phyloP scores from a whole-genome alignment of 192 early-diverging fungal genomes.

The Chytriomyces sp. region DNA sequence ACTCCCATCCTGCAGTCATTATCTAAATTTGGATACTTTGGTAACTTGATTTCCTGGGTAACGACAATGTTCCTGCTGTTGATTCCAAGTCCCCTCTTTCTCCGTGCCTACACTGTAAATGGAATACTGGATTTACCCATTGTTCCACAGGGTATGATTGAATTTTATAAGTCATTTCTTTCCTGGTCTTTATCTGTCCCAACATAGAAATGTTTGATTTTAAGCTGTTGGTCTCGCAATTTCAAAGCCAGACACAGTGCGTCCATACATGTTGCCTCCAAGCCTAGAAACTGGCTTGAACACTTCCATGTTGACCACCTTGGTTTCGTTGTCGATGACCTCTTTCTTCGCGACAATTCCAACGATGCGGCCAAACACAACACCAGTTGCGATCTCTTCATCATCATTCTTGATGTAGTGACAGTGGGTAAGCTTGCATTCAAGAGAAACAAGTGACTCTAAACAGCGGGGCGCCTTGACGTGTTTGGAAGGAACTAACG shows the following conservation, averaged over 20 bases:
- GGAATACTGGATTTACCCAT: too few species aligned
- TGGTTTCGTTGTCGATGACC: conserved; percentile 31
- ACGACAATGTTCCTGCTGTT: too few species aligned
- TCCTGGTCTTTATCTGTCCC: too few species aligned
- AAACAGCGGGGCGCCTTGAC: conserved; percentile 36
- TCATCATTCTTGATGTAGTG: conserved; percentile 36
- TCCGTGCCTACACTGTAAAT: too few species aligned
- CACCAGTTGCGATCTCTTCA: conserved; percentile 32
- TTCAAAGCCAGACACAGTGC: conserved; percentile 41
- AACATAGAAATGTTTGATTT: too few species aligned
- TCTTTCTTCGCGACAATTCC: conserved; percentile 42
- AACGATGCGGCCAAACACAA: conserved; percentile 47
- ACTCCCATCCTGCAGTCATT: too few species aligned
- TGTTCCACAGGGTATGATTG: too few species aligned
- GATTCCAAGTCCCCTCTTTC: too few species aligned
- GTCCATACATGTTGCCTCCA: conserved; percentile 46
- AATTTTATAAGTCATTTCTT: too few species aligned
- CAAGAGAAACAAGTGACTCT: conserved; percentile 44
- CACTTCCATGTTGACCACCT: conserved; percentile 33
- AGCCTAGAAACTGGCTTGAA: conserved; percentile 41
- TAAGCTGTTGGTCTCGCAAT: conserved; percentile 31
- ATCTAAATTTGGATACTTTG: too few species aligned
- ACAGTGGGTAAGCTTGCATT: conserved; percentile 44
- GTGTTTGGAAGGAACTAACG: conserved; percentile 28
- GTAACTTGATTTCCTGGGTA: too few species aligned